Evolutionary conservation across 225 moss, liverwort and hornwort genomes (phyloP).

Genomic region (Physcomitrellopsis africana): DNA sequence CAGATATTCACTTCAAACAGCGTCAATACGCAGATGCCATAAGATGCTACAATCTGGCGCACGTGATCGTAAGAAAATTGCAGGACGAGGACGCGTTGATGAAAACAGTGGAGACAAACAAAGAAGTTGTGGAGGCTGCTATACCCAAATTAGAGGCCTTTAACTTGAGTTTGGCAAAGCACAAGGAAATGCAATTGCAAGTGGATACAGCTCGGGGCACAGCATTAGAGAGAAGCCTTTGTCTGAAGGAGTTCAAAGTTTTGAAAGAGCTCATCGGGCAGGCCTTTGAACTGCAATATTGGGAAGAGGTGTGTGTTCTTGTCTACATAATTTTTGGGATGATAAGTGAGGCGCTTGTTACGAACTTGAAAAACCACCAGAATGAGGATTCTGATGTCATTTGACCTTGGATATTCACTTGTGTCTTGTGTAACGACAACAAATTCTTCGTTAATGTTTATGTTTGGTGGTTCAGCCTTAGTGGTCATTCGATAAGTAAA

Average conservation of each 20-base stretch:
- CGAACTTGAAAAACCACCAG: not conserved
- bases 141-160: constrained; percentile 59
- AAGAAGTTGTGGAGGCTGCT: constrained; percentile 63
- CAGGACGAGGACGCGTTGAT: constrained; percentile 82
- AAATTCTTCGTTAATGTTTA: not conserved
- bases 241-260: constrained; percentile 69
- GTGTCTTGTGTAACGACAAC: not conserved
- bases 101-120: constrained; percentile 56
- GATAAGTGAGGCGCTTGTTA: constrained; percentile 10
- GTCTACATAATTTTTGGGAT: constrained; percentile 5
- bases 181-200: constrained; percentile 55
- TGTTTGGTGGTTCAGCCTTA: constrained; percentile 13
- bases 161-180: constrained; percentile 58
- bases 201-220: constrained; percentile 67
- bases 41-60: constrained; percentile 71
- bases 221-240: constrained; percentile 55
- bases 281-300: constrained; percentile 75
- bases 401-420: not conserved
- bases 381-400: constrained; percentile 9
- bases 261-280: constrained; percentile 56
- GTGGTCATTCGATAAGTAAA: constrained; percentile 11
- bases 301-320: constrained; percentile 80
- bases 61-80: constrained; percentile 72
- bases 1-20: constrained; percentile 71
- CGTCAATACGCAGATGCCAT: constrained; percentile 72